Evolutionary conservation across 164 flowering plant species (phyloP).

Genomic region (Kalanchoe fedtschenkoi): DNA sequence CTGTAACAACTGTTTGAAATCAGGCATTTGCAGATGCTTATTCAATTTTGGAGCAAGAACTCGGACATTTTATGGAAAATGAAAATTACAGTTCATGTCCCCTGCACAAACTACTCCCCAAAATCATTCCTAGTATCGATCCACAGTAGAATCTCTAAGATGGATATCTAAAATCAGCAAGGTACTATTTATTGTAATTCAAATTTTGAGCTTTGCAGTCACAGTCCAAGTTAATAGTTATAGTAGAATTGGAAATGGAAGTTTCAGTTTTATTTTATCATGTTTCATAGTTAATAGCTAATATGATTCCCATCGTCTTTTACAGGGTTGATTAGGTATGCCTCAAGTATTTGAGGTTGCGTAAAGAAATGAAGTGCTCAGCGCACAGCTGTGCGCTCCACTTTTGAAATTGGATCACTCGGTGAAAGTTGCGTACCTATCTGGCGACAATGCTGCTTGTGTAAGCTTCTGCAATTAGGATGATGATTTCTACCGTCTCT

Average conservation of each 20-base stretch:
- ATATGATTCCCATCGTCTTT: background rate
- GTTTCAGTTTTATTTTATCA: background rate
- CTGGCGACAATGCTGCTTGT: background rate
- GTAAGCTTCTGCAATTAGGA: background rate
- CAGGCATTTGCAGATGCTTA: slow-evolving; percentile 98
- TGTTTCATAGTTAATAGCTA: background rate
- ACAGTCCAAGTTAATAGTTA: background rate
- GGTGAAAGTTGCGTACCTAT: background rate
- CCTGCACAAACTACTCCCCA: slow-evolving; percentile 40
- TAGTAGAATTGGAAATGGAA: background rate
- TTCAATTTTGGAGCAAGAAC: slow-evolving; percentile 56
- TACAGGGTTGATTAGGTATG: background rate
- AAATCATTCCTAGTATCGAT: slow-evolving; percentile 63
- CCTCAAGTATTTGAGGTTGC: background rate
- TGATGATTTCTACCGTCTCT: background rate
- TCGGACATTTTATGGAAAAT: slow-evolving; percentile 23
- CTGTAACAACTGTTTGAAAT: slow-evolving; percentile 6
- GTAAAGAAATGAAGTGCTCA: background rate
- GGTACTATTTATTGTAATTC: background rate
- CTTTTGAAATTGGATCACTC: background rate
- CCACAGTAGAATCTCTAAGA: slow-evolving; percentile 12
- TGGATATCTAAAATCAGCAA: background rate
- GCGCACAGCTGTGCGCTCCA: background rate
- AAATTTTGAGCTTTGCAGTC: background rate
- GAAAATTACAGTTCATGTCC: slow-evolving; percentile 29